Conservation (phyloP, 2,329 filamentous ascomycete species). For the Penicillium sp. region DNA sequence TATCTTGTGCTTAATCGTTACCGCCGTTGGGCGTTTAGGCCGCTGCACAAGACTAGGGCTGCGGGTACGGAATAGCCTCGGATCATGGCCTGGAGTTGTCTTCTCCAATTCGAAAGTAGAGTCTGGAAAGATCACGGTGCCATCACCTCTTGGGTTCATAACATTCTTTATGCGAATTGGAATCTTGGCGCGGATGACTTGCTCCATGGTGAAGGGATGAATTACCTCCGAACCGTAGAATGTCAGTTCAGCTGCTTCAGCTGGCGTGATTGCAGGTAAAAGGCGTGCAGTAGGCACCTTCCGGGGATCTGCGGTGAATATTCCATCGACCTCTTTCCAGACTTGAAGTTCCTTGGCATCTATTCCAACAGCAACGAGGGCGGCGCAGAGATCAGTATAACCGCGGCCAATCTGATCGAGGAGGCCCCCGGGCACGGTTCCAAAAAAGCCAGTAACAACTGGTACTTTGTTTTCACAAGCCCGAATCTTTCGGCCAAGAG, state of each 20-base stretch:
- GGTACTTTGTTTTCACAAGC: slow-evolving; percentile 61
- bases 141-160: slow-evolving; percentile 55
- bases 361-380: slow-evolving; percentile 81
- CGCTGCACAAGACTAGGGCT: slow-evolving; percentile 44
- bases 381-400: slow-evolving; percentile 93
- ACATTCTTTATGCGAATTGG: slow-evolving; percentile 63
- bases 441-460: slow-evolving; percentile 88
- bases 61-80: slow-evolving; percentile 44
- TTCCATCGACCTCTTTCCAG: slow-evolving; percentile 98
- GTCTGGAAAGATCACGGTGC: slow-evolving; percentile 67
- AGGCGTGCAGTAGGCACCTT: slow-evolving; percentile 88
- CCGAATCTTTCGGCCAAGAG: slow-evolving; percentile 55
- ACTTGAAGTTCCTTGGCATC: slow-evolving; percentile 82
- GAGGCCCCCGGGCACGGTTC: slow-evolving; percentile 79
- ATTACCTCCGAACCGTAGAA: slow-evolving; percentile 95
- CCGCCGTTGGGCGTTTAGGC: slow-evolving; percentile 71
- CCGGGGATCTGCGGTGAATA: slow-evolving; percentile 76
- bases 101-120: slow-evolving; percentile 45
- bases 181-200: slow-evolving; percentile 59
- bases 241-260: slow-evolving; percentile 90
- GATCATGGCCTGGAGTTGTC: slow-evolving; percentile 49
- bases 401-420: slow-evolving; percentile 87
- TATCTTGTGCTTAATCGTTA: slow-evolving; percentile 98
- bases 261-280: slow-evolving; percentile 79
- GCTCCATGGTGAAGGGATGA: slow-evolving; percentile 97